Evolutionary conservation across 192 early-diverging fungal genomes (phyloP), one percentile per base, ranked within the genome.

Genomic region (Anaeromyces robustus): DNA sequence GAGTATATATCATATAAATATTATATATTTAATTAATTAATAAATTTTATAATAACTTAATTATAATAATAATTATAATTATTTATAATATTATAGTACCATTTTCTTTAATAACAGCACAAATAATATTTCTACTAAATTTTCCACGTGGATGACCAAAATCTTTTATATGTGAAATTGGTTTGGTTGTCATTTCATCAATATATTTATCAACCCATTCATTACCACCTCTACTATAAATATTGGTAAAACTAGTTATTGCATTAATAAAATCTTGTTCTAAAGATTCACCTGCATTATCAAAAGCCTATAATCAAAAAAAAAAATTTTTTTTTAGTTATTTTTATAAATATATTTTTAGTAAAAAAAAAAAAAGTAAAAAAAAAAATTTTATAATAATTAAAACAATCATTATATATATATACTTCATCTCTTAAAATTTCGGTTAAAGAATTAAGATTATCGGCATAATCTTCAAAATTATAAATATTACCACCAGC

Each of bases 401-500:
- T n/a, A n/a, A n/a, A n/a, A n/a, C n/a, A n/a, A n/a, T n/a, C n/a
- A n/a, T 39, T 12, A 34, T 34, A 14, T 39, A 39, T 39, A 39
- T 39, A 14, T 68, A 68, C 52, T n/a, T 68, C 52, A 68, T 68
- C 52, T 68, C 52, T 68, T 68, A 68, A 68, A n/a, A 68, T 68
- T n/a, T 68, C 52, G 2, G 52, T 68, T 68, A 68, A 68, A n/a
- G 26, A n/a, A 11, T 68, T 26, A 68, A 68, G 52, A 68, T 68
- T 68, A 68, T 11, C n/a, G 1, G 26, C 3, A n/a, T 68, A 68
- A 68, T 68, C 52, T 68, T 68, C 52, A 9, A 68, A n/a, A n/a
- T 68, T n/a, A 11, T 68, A 68, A 9, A n/a, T n/a, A 11, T 68
- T 9, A 68, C 52, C 89, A 79, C 95, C 93, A 1, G 91, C 91